Evolutionary conservation across 1,284 basidiomycete species (phyloP).

Genomic region (Peniophora sp.): DNA sequence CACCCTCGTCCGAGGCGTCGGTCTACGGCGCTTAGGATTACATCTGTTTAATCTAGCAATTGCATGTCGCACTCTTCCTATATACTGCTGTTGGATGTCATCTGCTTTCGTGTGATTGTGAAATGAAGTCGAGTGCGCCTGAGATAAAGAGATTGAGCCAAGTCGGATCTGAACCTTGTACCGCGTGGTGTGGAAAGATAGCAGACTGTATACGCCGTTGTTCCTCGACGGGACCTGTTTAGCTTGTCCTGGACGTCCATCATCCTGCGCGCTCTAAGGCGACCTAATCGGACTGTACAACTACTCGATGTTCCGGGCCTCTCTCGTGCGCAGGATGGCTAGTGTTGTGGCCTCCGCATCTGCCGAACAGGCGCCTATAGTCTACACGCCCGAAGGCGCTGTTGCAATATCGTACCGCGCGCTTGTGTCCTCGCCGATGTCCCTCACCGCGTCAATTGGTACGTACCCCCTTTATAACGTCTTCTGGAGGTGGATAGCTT

Average conservation of each 20-base stretch:
- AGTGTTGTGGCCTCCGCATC: constrained; percentile 10
- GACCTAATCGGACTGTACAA: too few species aligned
- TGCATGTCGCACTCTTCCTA: constrained; percentile 51
- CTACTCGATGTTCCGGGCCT: neutral
- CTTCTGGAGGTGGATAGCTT: neutral
- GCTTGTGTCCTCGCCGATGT: constrained; percentile 50
- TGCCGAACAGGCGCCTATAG: constrained; percentile 14
- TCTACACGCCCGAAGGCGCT: constrained; percentile 47
- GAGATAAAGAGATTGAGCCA: too few species aligned
- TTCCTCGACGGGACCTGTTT: too few species aligned
- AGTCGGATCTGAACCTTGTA: too few species aligned
- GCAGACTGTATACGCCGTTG: too few species aligned
- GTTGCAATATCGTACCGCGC: constrained; percentile 66
- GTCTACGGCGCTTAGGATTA: constrained; percentile 23
- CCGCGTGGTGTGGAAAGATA: too few species aligned
- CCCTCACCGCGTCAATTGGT: constrained; percentile 60
- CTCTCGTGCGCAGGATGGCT: constrained; percentile 17
- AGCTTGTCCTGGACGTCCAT: too few species aligned
- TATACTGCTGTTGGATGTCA: too few species aligned
- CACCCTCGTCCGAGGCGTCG: constrained; percentile 16
- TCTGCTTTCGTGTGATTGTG: too few species aligned
- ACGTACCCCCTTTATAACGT: constrained; percentile 11
- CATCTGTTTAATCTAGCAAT: constrained; percentile 43
- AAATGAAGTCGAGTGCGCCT: too few species aligned
- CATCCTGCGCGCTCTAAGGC: too few species aligned